A percentile compares a stretch with the other conserved stretches of the same genome.
phyloP scores from a whole-genome alignment of 306 rosid genomes.

The Prunus armeniaca region DNA sequence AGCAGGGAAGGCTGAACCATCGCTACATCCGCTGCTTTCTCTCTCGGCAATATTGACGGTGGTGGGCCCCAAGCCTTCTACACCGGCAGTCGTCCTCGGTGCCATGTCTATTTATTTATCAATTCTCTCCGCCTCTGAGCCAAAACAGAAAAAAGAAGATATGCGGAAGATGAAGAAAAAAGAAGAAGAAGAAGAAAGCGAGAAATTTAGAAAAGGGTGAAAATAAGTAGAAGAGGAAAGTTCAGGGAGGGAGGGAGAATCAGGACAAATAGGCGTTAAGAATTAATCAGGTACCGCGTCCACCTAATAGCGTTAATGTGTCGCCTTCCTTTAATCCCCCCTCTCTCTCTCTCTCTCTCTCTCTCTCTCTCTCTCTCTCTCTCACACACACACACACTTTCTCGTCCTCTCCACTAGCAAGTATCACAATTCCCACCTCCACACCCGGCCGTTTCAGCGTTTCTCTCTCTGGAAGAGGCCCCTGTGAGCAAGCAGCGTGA shows the following conservation, averaged over 20 bases:
- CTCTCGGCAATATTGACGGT: background rate
- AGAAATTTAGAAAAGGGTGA: background rate
- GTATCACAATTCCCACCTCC: conserved; percentile 16
- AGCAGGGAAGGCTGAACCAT: background rate
- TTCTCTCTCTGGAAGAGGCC: background rate
- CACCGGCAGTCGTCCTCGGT: background rate
- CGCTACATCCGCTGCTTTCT: background rate
- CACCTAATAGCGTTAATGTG: background rate
- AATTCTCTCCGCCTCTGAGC: background rate
- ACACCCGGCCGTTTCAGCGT: conserved; percentile 1
- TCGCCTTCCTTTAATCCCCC: background rate
- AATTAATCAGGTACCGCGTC: conserved; percentile 12
- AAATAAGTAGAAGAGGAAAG: background rate
- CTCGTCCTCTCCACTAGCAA: conserved; percentile 10
- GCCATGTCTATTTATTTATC: background rate
- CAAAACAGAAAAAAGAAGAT: background rate
- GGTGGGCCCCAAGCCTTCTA: background rate
- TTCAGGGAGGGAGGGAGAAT: background rate
- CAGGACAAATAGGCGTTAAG: conserved; percentile 19
- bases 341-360: conserved; percentile 6
- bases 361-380: background rate
- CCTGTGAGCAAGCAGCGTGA: background rate
- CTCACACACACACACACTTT: background rate
- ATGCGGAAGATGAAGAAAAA: background rate
- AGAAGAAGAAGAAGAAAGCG: background rate